These are phyloP conservation scores for Vanilla planifolia DNA, from an alignment of 106 monocot species.

Conservation along the genomic window DNA sequence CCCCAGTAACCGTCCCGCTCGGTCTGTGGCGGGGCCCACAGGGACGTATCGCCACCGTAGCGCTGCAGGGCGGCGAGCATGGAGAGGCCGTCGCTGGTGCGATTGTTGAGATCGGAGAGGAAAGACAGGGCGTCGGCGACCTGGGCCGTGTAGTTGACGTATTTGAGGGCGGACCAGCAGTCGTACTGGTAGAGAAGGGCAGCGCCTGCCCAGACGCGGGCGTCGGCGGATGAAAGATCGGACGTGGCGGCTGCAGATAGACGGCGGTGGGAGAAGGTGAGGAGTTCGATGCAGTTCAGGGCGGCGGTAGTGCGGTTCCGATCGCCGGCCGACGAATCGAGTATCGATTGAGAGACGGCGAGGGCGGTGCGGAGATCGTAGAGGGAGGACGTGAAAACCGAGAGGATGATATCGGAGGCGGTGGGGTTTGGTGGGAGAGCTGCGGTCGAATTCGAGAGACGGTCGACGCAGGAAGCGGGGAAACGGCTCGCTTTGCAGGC, in stretches of 20 bases:
- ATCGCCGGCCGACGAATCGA: slow-evolving; percentile 31
- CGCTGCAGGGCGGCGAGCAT: slow-evolving; percentile 58
- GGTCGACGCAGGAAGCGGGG: slow-evolving; percentile 23
- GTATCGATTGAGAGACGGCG: slow-evolving; percentile 30
- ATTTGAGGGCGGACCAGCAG: slow-evolving; percentile 66
- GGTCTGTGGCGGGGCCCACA: slow-evolving; percentile 68
- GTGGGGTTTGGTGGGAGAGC: slow-evolving; percentile 22
- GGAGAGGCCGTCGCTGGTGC: slow-evolving; percentile 59
- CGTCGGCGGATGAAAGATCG: slow-evolving; percentile 8
- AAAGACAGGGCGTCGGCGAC: slow-evolving; percentile 47
- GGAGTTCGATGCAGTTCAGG: slow-evolving; percentile 50
- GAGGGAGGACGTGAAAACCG: slow-evolving; percentile 11
- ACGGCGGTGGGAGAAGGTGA: slow-evolving; percentile 38
- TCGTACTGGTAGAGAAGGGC: slow-evolving; percentile 69
- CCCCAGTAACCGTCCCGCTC: slow-evolving; percentile 83
- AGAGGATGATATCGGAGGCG: slow-evolving; percentile 21
- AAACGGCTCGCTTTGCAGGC: slow-evolving; percentile 42
- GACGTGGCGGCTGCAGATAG: slow-evolving; percentile 23
- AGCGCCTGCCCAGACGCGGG: slow-evolving; percentile 44
- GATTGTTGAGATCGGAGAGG: slow-evolving; percentile 24
- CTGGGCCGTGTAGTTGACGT: slow-evolving; percentile 51
- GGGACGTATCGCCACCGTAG: slow-evolving; percentile 45
- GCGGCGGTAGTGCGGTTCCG: slow-evolving; percentile 64
- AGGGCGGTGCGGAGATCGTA: slow-evolving; percentile 14
- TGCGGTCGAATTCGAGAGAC: slow-evolving; percentile 19